Evolutionary conservation across 805 yeast species (phyloP), one percentile per base, ranked within the genome.

Genomic region (Yamadazyma akitaensis): DNA sequence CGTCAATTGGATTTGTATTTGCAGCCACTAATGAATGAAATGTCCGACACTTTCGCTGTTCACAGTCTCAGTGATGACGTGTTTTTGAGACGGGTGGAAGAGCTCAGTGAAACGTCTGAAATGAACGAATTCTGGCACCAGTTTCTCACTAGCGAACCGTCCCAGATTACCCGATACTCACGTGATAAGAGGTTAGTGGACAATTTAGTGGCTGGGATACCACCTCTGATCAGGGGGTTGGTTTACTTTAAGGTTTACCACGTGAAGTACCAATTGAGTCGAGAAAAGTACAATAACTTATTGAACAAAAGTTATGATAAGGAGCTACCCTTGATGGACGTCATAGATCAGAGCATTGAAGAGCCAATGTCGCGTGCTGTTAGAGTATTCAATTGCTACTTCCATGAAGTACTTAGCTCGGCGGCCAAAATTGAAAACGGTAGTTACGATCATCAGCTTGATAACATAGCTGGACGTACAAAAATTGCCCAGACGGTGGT

Each of bases 171-270:
- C 32, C 42, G 32, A 14, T 47, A 46, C 39, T 46, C 44, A 2
- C 41, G 24, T 12, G 43, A 43, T 17, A 21, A 47, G 1, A 45
- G 46, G 8, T 48, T 67, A 25, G 70, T 66, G 45, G 21, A 38
- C 5, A 53, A 60, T 9, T 40, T 71, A 16, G 28, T 55, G 1
- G 32, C 44, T 3, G 73, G 74, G 0, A 60, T 72, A 4, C 73
- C 76, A 0, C 51, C 33, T 2, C 50, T 54, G 2, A 51, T 64
- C 38, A 55, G 75, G 36, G 55, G 63, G 3, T 46, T 60, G n/a
- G 61, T 67, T 0, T 72, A 72, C 45, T 53, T 65, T 39, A 66
- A 63, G 44, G 56, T 59, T 3, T 54, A 70, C 41, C 65, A 64
- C 44, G 60, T 70, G 2, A 57, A 60, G 42, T 55, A 61, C 48